Evolutionary conservation across 2,329 filamentous ascomycete genomes (phyloP).

Genomic region (Clonostachys solani): DNA sequence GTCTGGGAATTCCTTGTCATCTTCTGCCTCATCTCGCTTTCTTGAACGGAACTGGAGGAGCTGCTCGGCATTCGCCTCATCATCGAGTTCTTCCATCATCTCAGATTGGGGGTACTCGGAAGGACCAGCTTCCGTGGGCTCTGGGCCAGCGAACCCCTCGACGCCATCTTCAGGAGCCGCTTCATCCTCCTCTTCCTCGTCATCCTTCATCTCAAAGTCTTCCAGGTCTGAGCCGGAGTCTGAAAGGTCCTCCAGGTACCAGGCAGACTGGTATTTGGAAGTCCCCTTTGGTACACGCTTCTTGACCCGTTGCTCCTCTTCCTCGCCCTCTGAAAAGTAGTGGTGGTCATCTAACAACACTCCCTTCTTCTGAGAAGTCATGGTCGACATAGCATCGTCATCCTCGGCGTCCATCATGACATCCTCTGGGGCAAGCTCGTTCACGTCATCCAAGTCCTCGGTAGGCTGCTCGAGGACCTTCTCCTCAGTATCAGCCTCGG

Average conservation of each 20-base stretch:
- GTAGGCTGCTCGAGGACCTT: conserved; percentile 66
- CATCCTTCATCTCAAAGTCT: conserved; percentile 56
- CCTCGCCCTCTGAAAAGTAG: conserved; percentile 85
- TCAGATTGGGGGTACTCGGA: conserved; percentile 94
- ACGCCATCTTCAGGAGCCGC: conserved; percentile 78
- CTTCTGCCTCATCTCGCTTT: conserved; percentile 75
- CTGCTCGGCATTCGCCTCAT: conserved; percentile 73
- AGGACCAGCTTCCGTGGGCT: conserved; percentile 71
- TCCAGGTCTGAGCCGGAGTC: conserved; percentile 84
- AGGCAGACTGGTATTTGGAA: conserved; percentile 89
- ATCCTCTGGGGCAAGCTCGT: conserved; percentile 82
- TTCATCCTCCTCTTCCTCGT: conserved; percentile 49
- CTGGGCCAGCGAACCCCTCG: conserved; percentile 62
- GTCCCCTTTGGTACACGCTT: conserved; percentile 85
- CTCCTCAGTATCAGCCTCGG: conserved; percentile 55
- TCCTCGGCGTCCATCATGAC: conserved; percentile 67
- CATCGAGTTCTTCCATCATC: conserved; percentile 81
- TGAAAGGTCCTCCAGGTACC: conserved; percentile 81
- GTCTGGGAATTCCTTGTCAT: conserved; percentile 94
- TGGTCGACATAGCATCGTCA: conserved; percentile 33
- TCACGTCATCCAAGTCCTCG: conserved; percentile 78
- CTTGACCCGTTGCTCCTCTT: conserved; percentile 43
- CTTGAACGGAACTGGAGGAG: conserved; percentile 76
- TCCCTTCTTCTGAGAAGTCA: conserved; percentile 63
- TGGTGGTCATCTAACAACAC: conserved; percentile 95